These are phyloP conservation scores for Acanthamoeba castellanii DNA, from an alignment of 208 protist species.

Conservation along the genomic window DNA sequence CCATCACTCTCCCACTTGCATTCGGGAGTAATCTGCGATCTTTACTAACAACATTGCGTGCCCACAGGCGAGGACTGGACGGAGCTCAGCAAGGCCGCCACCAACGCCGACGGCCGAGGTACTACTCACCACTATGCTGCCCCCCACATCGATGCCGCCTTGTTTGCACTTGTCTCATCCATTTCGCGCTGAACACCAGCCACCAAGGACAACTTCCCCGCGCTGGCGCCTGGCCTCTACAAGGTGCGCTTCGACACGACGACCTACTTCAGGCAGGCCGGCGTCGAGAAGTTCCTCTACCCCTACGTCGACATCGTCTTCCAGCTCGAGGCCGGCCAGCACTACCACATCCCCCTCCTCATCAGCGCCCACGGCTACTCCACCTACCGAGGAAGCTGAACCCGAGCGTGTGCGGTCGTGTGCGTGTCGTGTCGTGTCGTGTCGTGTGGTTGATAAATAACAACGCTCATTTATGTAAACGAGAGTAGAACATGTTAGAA, in stretches of 20 bases:
- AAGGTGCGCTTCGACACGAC: constrained; percentile 63
- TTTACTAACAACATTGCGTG: neutral
- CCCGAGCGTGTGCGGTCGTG: no score
- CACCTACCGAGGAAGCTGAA: constrained; percentile 69
- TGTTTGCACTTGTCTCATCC: neutral
- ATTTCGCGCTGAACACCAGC: neutral
- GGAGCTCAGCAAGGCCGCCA: constrained; percentile 19
- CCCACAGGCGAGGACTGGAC: constrained; percentile 9
- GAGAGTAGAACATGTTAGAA: no score
- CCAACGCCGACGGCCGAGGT: constrained; percentile 55
- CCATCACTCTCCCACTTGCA: neutral
- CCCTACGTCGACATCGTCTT: constrained; percentile 68
- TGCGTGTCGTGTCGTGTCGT: no score
- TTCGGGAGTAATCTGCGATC: no score
- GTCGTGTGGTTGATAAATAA: no score
- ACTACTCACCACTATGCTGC: neutral
- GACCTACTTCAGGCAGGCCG: constrained; percentile 26
- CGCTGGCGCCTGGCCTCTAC: neutral
- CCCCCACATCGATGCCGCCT: neutral
- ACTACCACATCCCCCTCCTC: constrained; percentile 75
- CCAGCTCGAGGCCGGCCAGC: constrained; percentile 47
- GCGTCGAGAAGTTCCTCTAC: constrained; percentile 66
- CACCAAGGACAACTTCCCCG: constrained; percentile 42
- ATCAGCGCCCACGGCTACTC: constrained; percentile 72
- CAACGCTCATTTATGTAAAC: no score